These are phyloP conservation scores for Boechera divaricarpa DNA, from an alignment of 345 rosid genomes.

Conservation along the genomic window DNA sequence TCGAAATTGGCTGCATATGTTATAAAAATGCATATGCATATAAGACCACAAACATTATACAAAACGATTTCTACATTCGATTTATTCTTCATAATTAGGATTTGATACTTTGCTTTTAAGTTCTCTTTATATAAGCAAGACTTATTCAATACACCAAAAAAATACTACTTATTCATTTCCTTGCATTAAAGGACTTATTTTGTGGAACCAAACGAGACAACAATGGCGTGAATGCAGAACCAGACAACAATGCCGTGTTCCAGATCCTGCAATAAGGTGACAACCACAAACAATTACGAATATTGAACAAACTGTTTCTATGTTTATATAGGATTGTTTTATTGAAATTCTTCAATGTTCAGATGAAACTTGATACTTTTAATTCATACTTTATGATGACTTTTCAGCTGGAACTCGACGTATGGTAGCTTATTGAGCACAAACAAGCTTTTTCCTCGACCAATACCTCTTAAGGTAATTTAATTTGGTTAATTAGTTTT, in stretches of 20 bases:
- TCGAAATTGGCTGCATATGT: not conserved
- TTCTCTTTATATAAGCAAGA: not conserved
- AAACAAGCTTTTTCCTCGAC: slow-evolving; percentile 38
- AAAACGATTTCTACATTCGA: not conserved
- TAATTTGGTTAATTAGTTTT: slow-evolving; percentile 1
- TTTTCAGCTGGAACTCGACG: slow-evolving; percentile 34
- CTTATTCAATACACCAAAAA: not conserved
- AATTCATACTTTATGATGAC: not conserved
- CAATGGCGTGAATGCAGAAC: slow-evolving; percentile 34
- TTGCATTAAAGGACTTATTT: slow-evolving; percentile 30
- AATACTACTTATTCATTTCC: not conserved
- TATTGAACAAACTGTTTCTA: not conserved
- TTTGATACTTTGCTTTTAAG: slow-evolving; percentile 6
- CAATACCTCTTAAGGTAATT: slow-evolving; percentile 41
- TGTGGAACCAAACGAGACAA: slow-evolving; percentile 41
- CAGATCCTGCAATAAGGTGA: slow-evolving; percentile 36
- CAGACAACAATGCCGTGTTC: slow-evolving; percentile 22
- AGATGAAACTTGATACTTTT: not conserved
- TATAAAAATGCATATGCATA: slow-evolving; percentile 2
- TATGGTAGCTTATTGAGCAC: slow-evolving; percentile 41
- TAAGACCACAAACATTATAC: not conserved
- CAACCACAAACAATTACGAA: not conserved
- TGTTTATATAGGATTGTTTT: not conserved
- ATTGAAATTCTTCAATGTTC: not conserved
- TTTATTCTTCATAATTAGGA: not conserved